Evolutionary conservation across 2,329 filamentous ascomycete species (phyloP).

Genomic region (Gaeumannomyces sp.): DNA sequence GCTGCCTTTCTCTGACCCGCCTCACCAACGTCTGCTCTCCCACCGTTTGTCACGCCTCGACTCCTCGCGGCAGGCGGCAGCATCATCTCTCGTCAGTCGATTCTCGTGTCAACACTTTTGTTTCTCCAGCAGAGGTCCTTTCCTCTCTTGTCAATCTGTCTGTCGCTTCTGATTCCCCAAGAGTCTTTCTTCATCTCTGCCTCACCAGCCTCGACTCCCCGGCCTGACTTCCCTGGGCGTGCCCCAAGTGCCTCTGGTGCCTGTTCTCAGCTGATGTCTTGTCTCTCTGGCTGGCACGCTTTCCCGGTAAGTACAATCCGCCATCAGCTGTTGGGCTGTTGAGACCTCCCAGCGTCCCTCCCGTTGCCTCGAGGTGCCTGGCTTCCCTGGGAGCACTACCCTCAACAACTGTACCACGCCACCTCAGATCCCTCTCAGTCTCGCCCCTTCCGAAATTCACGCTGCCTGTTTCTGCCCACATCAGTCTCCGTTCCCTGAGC

Average conservation of each 20-base stretch:
- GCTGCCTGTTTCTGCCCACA: neutral
- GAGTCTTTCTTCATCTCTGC: neutral
- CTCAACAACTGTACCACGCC: neutral
- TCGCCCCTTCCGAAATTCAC: neutral
- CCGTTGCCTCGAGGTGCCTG: neutral
- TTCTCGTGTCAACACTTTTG: too few species aligned
- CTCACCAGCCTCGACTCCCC: neutral
- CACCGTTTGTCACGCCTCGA: neutral
- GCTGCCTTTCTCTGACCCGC: neutral
- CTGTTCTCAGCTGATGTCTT: neutral
- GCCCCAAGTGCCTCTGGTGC: neutral
- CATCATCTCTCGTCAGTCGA: neutral
- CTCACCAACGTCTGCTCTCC: neutral
- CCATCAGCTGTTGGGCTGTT: neutral
- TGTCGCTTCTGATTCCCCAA: too few species aligned
- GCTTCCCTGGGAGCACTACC: neutral
- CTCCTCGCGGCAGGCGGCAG: neutral
- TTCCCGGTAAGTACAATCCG: neutral
- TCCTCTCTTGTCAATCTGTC: too few species aligned
- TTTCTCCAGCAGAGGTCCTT: too few species aligned
- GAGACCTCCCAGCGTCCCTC: neutral
- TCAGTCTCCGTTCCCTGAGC: neutral
- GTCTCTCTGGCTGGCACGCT: neutral
- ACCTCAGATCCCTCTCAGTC: neutral
- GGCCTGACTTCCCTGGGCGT: neutral